Percentiles rank a stretch among this genome's conserved stretches.
phyloP scores from a whole-genome alignment of 441 rosid species.

The Erodium moschatum region DNA sequence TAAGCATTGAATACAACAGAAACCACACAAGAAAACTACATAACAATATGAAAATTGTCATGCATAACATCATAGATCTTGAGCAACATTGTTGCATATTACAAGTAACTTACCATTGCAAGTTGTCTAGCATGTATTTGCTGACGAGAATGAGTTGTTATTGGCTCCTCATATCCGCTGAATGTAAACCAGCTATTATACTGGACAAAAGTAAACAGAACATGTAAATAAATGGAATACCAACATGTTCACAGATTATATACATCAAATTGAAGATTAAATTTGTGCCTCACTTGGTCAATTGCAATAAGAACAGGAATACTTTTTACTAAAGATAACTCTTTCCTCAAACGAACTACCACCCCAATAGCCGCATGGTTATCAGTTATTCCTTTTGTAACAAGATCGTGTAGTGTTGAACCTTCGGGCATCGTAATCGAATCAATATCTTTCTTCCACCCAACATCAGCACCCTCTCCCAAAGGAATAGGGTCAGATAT shows the following conservation, averaged over 20 bases:
- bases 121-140: slow-evolving; percentile 83
- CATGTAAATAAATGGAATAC: slow-evolving; percentile 19
- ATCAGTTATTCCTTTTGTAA: slow-evolving; percentile 69
- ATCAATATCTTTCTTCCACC: slow-evolving; percentile 68
- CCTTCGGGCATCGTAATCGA: slow-evolving; percentile 56
- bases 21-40: background rate
- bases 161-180: slow-evolving; percentile 84
- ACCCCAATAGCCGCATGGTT: slow-evolving; percentile 82
- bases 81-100: background rate
- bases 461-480: slow-evolving; percentile 93
- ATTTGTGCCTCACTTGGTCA: slow-evolving; percentile 62
- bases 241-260: slow-evolving; percentile 7
- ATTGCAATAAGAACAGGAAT: slow-evolving; percentile 81
- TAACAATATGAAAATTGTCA: background rate
- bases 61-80: background rate
- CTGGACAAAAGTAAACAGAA: slow-evolving; percentile 37
- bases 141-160: slow-evolving; percentile 54
- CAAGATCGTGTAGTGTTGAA: slow-evolving; percentile 65
- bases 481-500: slow-evolving; percentile 61
- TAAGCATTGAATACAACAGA: background rate
- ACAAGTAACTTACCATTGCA: slow-evolving; percentile 46
- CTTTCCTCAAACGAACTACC: slow-evolving; percentile 72
- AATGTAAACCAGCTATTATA: slow-evolving; percentile 92
- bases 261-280: slow-evolving; percentile 4
- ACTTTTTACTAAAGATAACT: slow-evolving; percentile 77